phyloP scores from a whole-genome alignment of 2,329 filamentous ascomycete species.

The Incumbomyces delicatus region DNA sequence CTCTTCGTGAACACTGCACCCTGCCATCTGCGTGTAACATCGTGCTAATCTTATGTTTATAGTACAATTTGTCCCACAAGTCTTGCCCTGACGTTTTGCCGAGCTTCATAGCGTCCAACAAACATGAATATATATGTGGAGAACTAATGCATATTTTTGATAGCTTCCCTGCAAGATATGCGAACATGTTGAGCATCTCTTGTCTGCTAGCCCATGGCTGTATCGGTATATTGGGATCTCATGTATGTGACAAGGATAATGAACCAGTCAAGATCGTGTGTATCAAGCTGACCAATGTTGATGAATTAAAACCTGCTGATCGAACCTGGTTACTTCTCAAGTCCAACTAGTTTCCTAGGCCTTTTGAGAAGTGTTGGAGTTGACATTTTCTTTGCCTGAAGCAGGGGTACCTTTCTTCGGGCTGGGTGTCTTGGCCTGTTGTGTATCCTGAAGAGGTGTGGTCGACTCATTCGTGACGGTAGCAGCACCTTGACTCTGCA shows the following conservation, averaged over 20 bases:
- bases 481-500: slow-evolving; percentile 17
- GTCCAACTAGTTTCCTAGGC: slow-evolving; percentile 17
- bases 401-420: slow-evolving; percentile 33
- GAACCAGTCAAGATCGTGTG: background rate
- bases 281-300: slow-evolving; percentile 6
- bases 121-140: background rate
- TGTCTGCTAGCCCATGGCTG: background rate
- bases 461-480: slow-evolving; percentile 28
- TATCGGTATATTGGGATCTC: slow-evolving; percentile 1
- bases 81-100: no score
- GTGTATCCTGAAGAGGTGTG: slow-evolving; percentile 22
- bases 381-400: slow-evolving; percentile 29
- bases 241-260: slow-evolving; percentile 1
- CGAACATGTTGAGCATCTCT: background rate
- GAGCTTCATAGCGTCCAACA: no score
- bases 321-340: background rate
- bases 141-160: background rate
- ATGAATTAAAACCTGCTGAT: background rate
- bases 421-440: slow-evolving; percentile 29
- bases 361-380: slow-evolving; percentile 23
- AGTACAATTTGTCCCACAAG: background rate
- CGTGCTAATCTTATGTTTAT: background rate
- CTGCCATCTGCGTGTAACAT: background rate
- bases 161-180: background rate
- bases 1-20: no score